phyloP scores from a whole-genome alignment of 2,329 filamentous ascomycete species.

The Chaetomium olivaceum region DNA sequence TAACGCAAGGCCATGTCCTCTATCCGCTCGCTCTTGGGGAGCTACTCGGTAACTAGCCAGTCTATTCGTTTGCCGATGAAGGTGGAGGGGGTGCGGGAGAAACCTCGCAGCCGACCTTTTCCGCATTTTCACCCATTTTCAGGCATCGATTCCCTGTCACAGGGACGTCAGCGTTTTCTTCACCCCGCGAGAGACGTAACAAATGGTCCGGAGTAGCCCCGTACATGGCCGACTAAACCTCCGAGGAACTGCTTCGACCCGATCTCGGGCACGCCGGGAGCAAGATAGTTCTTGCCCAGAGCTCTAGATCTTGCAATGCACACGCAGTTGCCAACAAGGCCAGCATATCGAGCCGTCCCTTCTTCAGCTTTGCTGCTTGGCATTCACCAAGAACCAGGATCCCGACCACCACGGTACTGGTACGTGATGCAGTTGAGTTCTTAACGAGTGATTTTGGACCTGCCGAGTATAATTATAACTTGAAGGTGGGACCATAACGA shows the following conservation, averaged over 20 bases:
- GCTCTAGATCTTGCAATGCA: not conserved
- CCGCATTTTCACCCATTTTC: not conserved
- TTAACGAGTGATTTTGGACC: not conserved
- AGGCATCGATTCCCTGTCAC: not conserved
- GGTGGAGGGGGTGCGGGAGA: not conserved
- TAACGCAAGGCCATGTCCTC: slow-evolving; percentile 5
- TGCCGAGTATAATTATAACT: not conserved
- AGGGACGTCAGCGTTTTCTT: not conserved
- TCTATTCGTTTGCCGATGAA: not conserved
- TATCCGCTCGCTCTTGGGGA: slow-evolving; percentile 4
- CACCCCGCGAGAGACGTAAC: not conserved
- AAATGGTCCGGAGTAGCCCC: not conserved
- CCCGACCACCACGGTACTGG: not conserved
- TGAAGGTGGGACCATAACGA: not conserved
- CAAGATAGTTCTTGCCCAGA: not conserved
- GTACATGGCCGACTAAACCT: not conserved
- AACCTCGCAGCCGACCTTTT: slow-evolving; percentile 5
- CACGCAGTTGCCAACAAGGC: not conserved
- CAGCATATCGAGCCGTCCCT: not conserved
- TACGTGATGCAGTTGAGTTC: not conserved
- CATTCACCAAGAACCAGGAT: slow-evolving; percentile 1
- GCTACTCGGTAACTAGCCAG: not conserved
- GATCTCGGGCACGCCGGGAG: not conserved
- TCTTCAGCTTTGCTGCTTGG: not conserved
- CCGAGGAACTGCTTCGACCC: not conserved